Evolutionary conservation across 441 rosid species (phyloP), one percentile per base, ranked within the genome.

Genomic region (Aleurites moluccanus): DNA sequence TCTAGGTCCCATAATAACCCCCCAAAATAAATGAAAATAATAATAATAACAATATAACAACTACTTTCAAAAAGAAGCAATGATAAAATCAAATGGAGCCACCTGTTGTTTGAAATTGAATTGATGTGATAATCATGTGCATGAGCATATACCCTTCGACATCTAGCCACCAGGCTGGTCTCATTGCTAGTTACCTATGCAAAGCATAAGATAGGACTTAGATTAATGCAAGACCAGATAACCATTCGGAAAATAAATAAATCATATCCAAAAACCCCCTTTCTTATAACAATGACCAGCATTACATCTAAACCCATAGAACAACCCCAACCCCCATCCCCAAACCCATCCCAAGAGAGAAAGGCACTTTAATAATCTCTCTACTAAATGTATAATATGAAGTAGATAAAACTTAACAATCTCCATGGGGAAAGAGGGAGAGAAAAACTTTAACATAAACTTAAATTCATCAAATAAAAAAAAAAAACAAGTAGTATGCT

Each of bases 111-210:
- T 47, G 99, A 94, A 83, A 96, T 96, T 33, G 99, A 96, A 84
- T 96, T 96, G 80, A 96, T 91, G 82, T 96, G 99, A 83, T 96
- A 96, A 79, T 96, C 98, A 83, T 96, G 99, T 28, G 98, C 99
- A 86, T 96, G 98, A 50, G 96, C 92, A 85, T 96, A 94, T 63
- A 94, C 88, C 81, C 93, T 89, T 73, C 98, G 95, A 80, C 99
- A 94, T 86, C 93, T 87, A 74, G 99, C 98, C 81, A 91, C 78
- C 78, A 89, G 86, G 84, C 82, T 92, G 42, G 97, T 90, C 86
- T 96, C 99, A 62, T 80, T 88, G 81, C 89, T 90, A 74, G 96
- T 86, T 70, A 96, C 96, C 99, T 94, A 78, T 11, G 69, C 47
- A 40, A 10, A 47, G 62, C 59, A 55, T 14, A 47, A 44, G 16